Base-by-base conservation (phyloP, 176 grass and related monocot species). In the Eleusine indica region DNA sequence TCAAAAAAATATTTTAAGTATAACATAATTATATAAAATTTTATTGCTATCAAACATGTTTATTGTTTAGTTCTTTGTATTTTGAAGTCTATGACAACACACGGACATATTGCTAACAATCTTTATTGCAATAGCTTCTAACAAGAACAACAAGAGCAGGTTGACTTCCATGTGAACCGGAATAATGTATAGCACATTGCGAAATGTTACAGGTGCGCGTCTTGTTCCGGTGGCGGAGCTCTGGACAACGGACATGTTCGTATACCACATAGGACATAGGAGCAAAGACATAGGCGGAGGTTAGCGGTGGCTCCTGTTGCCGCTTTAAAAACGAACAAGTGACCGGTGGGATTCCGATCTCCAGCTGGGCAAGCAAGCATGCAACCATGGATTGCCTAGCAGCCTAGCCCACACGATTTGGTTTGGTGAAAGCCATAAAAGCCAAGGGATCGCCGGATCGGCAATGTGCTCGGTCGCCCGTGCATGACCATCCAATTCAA, bases 341-440 rank as follows among this genome's bases (percentile, higher is more conserved):
- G 39, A 38, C 66, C 32, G 66, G 7, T 18, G 14, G 4, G 52
- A 60, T 71, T 57, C 79, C 52, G 61, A 43, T 43, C 58, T 77
- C 56, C 56, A 81, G 67, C 67, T 57, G 48, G 78, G 65, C 7
- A 16, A 25, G 51, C 51, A 53, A 57, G 29, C 47, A 28, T 67
- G 58, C 58, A 1, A 1, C n/a, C n/a, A 11, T 62, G 58, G n/a
- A 61, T 62, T n/a, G 9, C 58, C n/a, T 62, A 57, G 51, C 19
- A n/a, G 56, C 56, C 56, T 66, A 15, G 63, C 63, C 37, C 66
- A 40, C 51, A 71, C 35, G 19, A 32, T 66, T 52, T 25, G 44
- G 43, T 66, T 52, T 25, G 44, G 43, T 66, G 81, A 83, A 21
- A 60, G 19, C 14, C 71, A 15, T 75, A 67, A 47, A 61, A 43